Percentiles rank a stretch among this genome's conserved stretches.
phyloP scores from a whole-genome alignment of 345 rosid species.

The Acer negundo region DNA sequence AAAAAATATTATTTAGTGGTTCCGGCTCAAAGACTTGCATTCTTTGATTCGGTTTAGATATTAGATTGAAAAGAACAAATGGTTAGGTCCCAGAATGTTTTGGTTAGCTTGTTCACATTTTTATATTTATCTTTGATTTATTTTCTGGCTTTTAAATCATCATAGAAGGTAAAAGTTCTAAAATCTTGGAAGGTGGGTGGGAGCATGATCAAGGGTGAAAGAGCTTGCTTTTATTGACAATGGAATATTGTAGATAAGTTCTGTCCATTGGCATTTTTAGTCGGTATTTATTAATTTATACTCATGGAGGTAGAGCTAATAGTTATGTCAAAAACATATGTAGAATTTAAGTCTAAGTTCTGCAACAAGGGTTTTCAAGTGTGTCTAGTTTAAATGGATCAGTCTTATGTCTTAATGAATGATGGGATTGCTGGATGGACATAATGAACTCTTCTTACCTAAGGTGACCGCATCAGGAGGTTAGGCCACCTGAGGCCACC shows the following conservation, averaged over 20 bases:
- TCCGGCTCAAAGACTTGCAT: not conserved
- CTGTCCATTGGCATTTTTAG: not conserved
- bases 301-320: too few relatives aligned
- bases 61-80: conserved; percentile 3
- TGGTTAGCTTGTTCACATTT: not conserved
- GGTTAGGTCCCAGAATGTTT: not conserved
- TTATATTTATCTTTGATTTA: not conserved
- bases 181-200: not conserved
- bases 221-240: not conserved
- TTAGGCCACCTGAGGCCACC: conserved; percentile 3
- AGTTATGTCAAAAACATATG: not conserved
- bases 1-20: not conserved
- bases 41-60: not conserved
- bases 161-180: not conserved
- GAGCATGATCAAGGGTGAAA: not conserved
- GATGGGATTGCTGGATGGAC: not conserved
- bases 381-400: not conserved
- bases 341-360: conserved; percentile 3
- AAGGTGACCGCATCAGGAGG: not conserved
- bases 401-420: not conserved
- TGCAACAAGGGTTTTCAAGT: not conserved
- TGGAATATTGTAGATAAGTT: not conserved
- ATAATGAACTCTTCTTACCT: not conserved
- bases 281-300: not conserved
- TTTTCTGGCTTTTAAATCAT: not conserved